Evolutionary conservation across 352 stramenopile species (phyloP).

Genomic region (Thalassiosira sp.): DNA sequence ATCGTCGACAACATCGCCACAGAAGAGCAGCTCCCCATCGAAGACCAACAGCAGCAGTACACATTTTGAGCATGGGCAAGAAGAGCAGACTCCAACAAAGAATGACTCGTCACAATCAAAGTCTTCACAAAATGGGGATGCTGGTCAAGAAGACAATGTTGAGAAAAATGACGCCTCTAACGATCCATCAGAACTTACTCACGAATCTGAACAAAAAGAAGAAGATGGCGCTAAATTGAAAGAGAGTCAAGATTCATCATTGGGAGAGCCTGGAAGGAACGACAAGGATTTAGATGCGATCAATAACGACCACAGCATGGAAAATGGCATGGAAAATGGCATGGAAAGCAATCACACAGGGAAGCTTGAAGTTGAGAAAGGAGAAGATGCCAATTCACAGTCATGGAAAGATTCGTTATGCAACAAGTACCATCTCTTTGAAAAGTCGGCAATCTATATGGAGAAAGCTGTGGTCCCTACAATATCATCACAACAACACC

Average conservation of each 20-base stretch:
- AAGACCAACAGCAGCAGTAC: conserved; percentile 28
- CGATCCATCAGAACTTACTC: not conserved
- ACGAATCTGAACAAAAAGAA: conserved; percentile 2
- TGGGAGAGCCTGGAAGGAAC: not conserved
- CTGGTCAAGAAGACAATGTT: conserved; percentile 6
- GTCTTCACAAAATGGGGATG: conserved; percentile 4
- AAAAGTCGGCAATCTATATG: conserved; percentile 8
- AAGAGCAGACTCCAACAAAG: conserved; percentile 5
- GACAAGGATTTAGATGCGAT: not conserved
- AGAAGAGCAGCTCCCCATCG: conserved; percentile 20
- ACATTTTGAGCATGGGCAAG: conserved; percentile 37
- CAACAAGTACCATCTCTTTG: conserved; percentile 11
- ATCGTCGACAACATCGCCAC: conserved; percentile 2
- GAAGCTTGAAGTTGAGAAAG: too few relatives aligned
- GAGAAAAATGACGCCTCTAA: not conserved
- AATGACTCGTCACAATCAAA: conserved; percentile 9
- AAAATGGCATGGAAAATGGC: not conserved
- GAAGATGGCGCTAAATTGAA: not conserved
- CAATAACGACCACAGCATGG: not conserved
- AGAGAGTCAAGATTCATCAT: not conserved
- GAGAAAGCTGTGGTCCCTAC: not conserved
- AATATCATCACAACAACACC: not conserved
- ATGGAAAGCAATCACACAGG: too few relatives aligned
- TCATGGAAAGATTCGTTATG: conserved; percentile 7
- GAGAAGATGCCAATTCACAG: conserved; percentile 4